Conservation (phyloP, 768 basidiomycete genomes). For the Kwoniella heveanensis region DNA sequence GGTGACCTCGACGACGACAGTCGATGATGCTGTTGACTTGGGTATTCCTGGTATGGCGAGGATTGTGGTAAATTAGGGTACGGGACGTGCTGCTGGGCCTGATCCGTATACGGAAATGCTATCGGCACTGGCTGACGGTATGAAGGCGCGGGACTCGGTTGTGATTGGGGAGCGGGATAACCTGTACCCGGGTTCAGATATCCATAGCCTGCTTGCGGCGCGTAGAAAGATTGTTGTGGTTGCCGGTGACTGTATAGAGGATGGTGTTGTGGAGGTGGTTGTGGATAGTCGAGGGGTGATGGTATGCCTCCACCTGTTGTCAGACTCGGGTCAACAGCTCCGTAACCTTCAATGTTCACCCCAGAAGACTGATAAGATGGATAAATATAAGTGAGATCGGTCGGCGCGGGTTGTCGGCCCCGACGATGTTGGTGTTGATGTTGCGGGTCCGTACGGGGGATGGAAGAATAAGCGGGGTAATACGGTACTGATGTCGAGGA, state of each 20-base stretch:
- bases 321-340: neutral
- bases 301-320: slow-evolving; percentile 4
- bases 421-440: slow-evolving; percentile 1
- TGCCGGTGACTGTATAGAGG: neutral
- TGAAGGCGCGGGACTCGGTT: neutral
- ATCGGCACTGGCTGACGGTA: neutral
- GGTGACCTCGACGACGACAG: neutral
- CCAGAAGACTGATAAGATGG: neutral
- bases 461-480: neutral
- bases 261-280: slow-evolving; percentile 1
- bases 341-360: neutral
- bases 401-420: neutral
- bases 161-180: neutral
- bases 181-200: neutral
- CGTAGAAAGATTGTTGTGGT: neutral
- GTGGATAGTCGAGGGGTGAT: slow-evolving; percentile 5
- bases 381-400: neutral
- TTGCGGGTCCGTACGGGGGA: neutral
- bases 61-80: neutral
- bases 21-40: neutral
- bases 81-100: neutral
- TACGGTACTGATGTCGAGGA: slow-evolving; percentile 18
- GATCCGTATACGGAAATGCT: neutral
- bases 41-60: neutral
- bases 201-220: neutral